Conservation (phyloP, 192 early-diverging fungal genomes). For the Coemansia aciculifera region DNA sequence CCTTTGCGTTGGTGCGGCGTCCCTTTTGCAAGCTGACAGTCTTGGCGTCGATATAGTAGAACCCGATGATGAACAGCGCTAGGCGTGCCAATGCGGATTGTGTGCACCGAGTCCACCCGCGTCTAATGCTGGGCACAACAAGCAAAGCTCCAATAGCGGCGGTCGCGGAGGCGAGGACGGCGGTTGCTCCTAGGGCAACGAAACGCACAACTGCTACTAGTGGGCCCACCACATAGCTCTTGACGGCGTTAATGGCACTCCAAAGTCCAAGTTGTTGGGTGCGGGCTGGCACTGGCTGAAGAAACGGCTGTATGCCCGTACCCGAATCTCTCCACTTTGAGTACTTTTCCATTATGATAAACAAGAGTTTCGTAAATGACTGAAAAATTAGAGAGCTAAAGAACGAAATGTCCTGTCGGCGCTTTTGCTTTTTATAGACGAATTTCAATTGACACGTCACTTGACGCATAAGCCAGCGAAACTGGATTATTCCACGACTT, state of each 20-base stretch:
- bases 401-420: background rate
- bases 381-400: background rate
- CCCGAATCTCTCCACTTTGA: constrained; percentile 84
- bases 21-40: constrained; percentile 69
- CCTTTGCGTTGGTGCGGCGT: constrained; percentile 25
- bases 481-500: background rate
- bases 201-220: constrained; percentile 46
- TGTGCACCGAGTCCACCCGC: constrained; percentile 26
- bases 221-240: constrained; percentile 37
- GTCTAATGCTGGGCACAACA: constrained; percentile 20
- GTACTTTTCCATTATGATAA: constrained; percentile 74
- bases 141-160: constrained; percentile 21
- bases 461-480: background rate
- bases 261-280: constrained; percentile 23
- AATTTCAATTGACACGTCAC: background rate
- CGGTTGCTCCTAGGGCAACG: constrained; percentile 50
- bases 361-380: background rate
- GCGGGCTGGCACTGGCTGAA: constrained; percentile 62
- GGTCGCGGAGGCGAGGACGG: constrained; percentile 48
- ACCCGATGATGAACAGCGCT: constrained; percentile 70
- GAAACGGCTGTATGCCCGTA: constrained; percentile 89
- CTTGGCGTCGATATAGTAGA: constrained; percentile 68
- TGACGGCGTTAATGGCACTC: constrained; percentile 12
- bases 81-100: constrained; percentile 54
- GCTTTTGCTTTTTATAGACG: background rate